These are phyloP conservation scores for Metarhizium brunneum DNA, from an alignment of 2,329 filamentous ascomycete genomes.

Conservation along the genomic window DNA sequence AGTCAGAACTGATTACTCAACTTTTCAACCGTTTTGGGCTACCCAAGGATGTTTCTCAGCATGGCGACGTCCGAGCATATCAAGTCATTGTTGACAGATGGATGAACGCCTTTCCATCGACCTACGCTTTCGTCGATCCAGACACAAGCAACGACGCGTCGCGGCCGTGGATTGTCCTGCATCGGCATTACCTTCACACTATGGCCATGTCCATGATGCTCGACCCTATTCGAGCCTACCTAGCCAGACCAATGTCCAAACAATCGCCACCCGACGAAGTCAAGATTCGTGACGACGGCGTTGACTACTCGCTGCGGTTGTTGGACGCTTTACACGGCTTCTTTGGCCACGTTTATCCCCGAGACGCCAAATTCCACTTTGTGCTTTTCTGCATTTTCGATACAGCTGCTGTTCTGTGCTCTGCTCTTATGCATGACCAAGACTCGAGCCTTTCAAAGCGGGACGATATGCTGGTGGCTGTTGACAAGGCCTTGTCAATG, in stretches of 20 bases:
- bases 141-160: conserved; percentile 31
- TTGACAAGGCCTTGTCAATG: conserved; percentile 26
- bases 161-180: conserved; percentile 33
- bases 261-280: conserved; percentile 21
- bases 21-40: conserved; percentile 22
- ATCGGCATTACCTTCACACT: conserved; percentile 35
- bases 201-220: conserved; percentile 35
- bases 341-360: conserved; percentile 33
- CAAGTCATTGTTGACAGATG: conserved; percentile 29
- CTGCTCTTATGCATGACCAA: conserved; percentile 40
- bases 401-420: conserved; percentile 39
- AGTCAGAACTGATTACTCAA: conserved; percentile 22
- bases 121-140: conserved; percentile 28
- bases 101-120: conserved; percentile 31
- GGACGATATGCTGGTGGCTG: conserved; percentile 28
- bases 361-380: conserved; percentile 39
- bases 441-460: conserved; percentile 29
- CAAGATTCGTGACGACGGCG: conserved; percentile 28
- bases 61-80: conserved; percentile 23
- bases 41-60: conserved; percentile 17
- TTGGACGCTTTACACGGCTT: conserved; percentile 29
- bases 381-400: conserved; percentile 42
- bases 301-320: conserved; percentile 34
- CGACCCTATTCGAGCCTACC: conserved; percentile 33
- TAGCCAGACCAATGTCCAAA: conserved; percentile 27